A percentile compares a stretch with the other conserved stretches of the same genome.
phyloP scores from a whole-genome alignment of 73 alveolate species.

The Tetrahymena thermophila region DNA sequence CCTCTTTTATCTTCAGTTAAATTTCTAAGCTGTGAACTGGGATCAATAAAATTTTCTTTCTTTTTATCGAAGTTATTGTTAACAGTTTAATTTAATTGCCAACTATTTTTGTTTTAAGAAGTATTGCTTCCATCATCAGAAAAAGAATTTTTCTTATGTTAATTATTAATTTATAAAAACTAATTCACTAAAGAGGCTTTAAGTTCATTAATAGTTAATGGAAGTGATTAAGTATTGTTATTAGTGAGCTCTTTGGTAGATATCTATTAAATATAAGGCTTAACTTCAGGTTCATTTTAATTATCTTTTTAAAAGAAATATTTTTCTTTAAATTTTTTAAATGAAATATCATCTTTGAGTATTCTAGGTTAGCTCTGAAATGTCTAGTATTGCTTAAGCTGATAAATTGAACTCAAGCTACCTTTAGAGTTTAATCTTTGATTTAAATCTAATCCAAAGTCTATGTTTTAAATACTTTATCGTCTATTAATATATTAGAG shows the following conservation, averaged over 20 bases:
- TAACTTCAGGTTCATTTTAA: background rate
- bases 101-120: background rate
- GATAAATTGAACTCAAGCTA: background rate
- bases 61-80: background rate
- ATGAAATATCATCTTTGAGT: background rate
- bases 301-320: background rate
- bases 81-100: background rate
- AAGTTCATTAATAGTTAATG: background rate
- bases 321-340: background rate
- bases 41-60: background rate
- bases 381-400: background rate
- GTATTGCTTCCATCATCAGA: background rate
- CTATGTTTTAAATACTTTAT: background rate
- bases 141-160: background rate
- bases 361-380: background rate
- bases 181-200: background rate
- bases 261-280: background rate
- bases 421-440: background rate
- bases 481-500: background rate
- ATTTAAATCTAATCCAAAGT: background rate
- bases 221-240: background rate
- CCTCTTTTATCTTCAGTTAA: background rate
- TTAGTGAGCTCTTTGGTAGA: background rate
- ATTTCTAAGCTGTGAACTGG: too few relatives aligned
- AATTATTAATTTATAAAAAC: background rate